Evolutionary conservation across 768 basidiomycete genomes (phyloP).

Genomic region (Coprinopsis strossmayeri): DNA sequence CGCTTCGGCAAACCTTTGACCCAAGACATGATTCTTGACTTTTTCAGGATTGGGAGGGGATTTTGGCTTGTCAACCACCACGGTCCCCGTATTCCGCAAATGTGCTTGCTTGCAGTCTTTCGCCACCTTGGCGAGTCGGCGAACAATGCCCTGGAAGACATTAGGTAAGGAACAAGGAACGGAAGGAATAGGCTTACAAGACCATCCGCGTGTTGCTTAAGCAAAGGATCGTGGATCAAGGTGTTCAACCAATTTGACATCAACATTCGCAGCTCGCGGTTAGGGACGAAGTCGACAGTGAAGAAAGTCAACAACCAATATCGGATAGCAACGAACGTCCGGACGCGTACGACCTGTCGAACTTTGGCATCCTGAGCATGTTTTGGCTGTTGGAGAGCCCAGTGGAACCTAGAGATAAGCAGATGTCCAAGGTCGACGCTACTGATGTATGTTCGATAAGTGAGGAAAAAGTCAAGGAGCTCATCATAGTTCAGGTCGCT

Average conservation of each 20-base stretch:
- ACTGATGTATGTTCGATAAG: conserved; percentile 80
- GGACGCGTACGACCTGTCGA: conserved; percentile 72
- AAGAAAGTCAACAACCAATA: conserved; percentile 93
- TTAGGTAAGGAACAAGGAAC: conserved; percentile 10
- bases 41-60: conserved; percentile 25
- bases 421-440: conserved; percentile 76
- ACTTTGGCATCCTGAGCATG: conserved; percentile 60
- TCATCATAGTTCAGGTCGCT: conserved; percentile 84
- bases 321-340: conserved; percentile 85
- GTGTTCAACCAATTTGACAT: conserved; percentile 79
- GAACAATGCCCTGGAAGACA: conserved; percentile 60
- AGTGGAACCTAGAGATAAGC: conserved; percentile 83
- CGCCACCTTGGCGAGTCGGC: conserved; percentile 76
- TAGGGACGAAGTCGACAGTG: conserved; percentile 78
- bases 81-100: conserved; percentile 18
- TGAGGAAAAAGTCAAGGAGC: conserved; percentile 85
- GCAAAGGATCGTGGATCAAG: conserved; percentile 63
- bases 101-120: conserved; percentile 75
- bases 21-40: conserved; percentile 41
- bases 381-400: conserved; percentile 58
- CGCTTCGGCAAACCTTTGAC: conserved; percentile 63
- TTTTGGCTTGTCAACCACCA: conserved; percentile 30
- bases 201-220: conserved; percentile 62
- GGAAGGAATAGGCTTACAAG: conserved; percentile 42
- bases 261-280: conserved; percentile 65